These are phyloP conservation scores for Silene uniflora DNA, from an alignment of 148 eudicot species.

Conservation along the genomic window DNA sequence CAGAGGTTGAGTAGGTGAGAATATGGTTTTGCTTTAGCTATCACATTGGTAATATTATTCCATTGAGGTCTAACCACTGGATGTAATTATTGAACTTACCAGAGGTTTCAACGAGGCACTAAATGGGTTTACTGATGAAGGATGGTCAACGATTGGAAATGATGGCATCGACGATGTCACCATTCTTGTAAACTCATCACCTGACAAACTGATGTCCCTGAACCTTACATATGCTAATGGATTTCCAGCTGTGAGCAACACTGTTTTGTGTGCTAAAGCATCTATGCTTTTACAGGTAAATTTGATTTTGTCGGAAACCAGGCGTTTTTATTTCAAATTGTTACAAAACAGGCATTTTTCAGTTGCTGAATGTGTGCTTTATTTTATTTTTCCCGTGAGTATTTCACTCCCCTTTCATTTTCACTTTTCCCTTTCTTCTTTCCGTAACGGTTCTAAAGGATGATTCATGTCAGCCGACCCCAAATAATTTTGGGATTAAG, in stretches of 20 bases:
- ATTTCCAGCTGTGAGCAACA: slow-evolving; percentile 62
- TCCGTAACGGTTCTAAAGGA: too few species aligned
- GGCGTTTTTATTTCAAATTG: neutral
- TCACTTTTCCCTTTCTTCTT: too few species aligned
- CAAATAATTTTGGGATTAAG: too few species aligned
- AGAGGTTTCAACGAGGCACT: slow-evolving; percentile 88
- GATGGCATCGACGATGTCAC: slow-evolving; percentile 82
- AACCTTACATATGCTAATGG: slow-evolving; percentile 65
- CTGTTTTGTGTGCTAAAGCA: slow-evolving; percentile 72
- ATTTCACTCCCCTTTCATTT: too few species aligned
- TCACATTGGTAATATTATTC: neutral
- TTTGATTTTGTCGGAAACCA: neutral
- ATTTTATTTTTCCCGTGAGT: neutral
- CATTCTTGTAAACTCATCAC: slow-evolving; percentile 72
- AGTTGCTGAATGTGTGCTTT: neutral
- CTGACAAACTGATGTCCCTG: slow-evolving; percentile 66
- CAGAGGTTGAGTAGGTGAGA: slow-evolving; percentile 70
- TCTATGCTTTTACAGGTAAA: slow-evolving; percentile 83
- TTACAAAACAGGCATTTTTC: neutral
- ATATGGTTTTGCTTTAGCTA: neutral
- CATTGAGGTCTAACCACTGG: neutral
- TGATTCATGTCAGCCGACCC: too few species aligned
- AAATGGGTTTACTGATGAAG: slow-evolving; percentile 77
- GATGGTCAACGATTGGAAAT: slow-evolving; percentile 73
- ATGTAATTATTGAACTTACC: slow-evolving; percentile 13